Conservation (phyloP, 441 rosid species). For the Melastoma candidum region DNA sequence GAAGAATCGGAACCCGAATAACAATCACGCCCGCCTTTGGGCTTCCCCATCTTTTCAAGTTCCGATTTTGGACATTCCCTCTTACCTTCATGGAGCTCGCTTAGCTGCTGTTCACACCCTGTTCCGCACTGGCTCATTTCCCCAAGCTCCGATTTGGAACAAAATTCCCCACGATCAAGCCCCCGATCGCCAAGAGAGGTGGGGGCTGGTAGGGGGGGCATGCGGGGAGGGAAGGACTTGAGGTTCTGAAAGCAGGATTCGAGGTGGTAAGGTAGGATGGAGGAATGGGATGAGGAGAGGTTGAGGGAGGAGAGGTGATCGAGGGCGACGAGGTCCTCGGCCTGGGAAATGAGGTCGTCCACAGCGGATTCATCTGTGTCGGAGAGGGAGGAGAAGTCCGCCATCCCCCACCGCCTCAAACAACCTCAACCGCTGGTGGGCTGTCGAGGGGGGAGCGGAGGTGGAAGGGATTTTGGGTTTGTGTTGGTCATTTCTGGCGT, state of each 20-base stretch:
- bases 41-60: constrained; percentile 3
- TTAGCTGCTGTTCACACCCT: neutral
- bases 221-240: constrained; percentile 43
- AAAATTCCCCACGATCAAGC: constrained; percentile 11
- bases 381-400: constrained; percentile 46
- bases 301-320: constrained; percentile 73
- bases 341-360: constrained; percentile 61
- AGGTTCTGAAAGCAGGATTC: constrained; percentile 72
- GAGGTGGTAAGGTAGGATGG: constrained; percentile 55
- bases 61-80: neutral
- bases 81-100: constrained; percentile 10
- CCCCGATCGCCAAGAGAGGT: constrained; percentile 15
- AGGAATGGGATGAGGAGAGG: constrained; percentile 40
- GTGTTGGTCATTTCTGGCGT: too few relatives aligned
- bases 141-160: neutral
- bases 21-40: neutral
- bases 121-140: neutral
- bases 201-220: neutral
- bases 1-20: constrained; percentile 2
- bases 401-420: constrained; percentile 24
- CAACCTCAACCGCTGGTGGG: too few relatives aligned
- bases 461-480: too few relatives aligned
- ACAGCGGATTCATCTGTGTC: constrained; percentile 76
- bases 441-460: too few relatives aligned
- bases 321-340: constrained; percentile 58